Percentiles rank a stretch among this genome's conserved stretches.
Conservation (phyloP, 768 basidiomycete species). For the Pleurotus eryngii region DNA sequence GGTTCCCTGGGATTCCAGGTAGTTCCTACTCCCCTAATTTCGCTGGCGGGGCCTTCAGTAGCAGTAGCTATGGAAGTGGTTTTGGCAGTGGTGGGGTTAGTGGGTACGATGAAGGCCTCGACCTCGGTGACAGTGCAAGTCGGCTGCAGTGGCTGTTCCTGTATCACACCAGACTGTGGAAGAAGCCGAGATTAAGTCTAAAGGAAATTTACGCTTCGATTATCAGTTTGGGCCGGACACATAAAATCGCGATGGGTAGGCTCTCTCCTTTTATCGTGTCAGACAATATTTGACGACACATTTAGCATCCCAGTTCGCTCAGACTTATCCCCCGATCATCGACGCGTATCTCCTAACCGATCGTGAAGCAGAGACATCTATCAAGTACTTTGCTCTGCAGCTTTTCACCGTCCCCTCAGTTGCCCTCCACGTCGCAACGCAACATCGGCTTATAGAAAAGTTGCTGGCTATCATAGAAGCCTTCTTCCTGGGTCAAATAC, state of each 20-base stretch:
- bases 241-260: slow-evolving; percentile 79
- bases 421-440: slow-evolving; percentile 70
- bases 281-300: background rate
- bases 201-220: slow-evolving; percentile 82
- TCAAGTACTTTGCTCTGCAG: slow-evolving; percentile 91
- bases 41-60: background rate
- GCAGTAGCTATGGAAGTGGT: background rate
- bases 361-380: slow-evolving; percentile 91
- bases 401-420: slow-evolving; percentile 91
- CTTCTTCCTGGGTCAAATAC: slow-evolving; percentile 91
- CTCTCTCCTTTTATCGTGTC: slow-evolving; percentile 6
- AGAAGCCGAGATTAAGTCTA: slow-evolving; percentile 71
- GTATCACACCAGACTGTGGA: slow-evolving; percentile 85
- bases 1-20: slow-evolving; percentile 30
- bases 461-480: slow-evolving; percentile 82
- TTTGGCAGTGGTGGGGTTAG: background rate
- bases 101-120: slow-evolving; percentile 5
- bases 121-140: background rate
- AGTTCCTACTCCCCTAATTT: slow-evolving; percentile 30
- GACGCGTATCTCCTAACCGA: slow-evolving; percentile 91
- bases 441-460: slow-evolving; percentile 70
- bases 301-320: slow-evolving; percentile 78
- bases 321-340: slow-evolving; percentile 81
- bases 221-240: slow-evolving; percentile 64
- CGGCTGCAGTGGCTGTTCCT: slow-evolving; percentile 74